phyloP scores from a whole-genome alignment of 225 moss, liverwort and hornwort genomes.

The Bryoerythrophyllum caledonicum region DNA sequence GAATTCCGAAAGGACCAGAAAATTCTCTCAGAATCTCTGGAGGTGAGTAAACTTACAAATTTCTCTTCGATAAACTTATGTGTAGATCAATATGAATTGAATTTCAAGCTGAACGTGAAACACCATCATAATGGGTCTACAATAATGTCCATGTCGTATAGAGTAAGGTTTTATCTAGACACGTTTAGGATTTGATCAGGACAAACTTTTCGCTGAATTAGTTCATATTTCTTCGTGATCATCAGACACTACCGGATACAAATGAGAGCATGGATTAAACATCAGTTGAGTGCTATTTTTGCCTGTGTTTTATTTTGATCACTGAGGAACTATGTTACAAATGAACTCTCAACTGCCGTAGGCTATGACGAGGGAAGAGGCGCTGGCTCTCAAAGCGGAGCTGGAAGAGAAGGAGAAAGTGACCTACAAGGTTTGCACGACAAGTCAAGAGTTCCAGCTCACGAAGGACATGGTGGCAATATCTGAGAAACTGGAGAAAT shows the following conservation, averaged over 20 bases:
- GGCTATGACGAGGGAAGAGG: slow-evolving; percentile 74
- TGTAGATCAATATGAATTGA: neutral
- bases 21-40: slow-evolving; percentile 73
- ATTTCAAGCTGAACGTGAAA: neutral
- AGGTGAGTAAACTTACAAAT: slow-evolving; percentile 40
- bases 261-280: neutral
- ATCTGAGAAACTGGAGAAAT: slow-evolving; percentile 46
- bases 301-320: neutral
- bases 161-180: neutral
- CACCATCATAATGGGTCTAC: neutral
- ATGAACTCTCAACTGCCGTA: slow-evolving; percentile 33
- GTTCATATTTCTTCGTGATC: neutral
- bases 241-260: neutral
- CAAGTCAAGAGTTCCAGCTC: slow-evolving; percentile 72
- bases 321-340: neutral
- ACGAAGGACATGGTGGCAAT: slow-evolving; percentile 82
- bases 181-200: neutral
- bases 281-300: neutral
- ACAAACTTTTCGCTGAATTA: neutral
- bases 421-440: slow-evolving; percentile 59
- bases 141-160: neutral
- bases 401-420: slow-evolving; percentile 63
- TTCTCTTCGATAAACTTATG: neutral
- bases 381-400: slow-evolving; percentile 64
- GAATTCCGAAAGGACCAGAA: slow-evolving; percentile 85